Percentiles rank a stretch among this genome's conserved stretches.
phyloP scores from a whole-genome alignment of 345 rosid genomes.

The Eutrema yunnanense region DNA sequence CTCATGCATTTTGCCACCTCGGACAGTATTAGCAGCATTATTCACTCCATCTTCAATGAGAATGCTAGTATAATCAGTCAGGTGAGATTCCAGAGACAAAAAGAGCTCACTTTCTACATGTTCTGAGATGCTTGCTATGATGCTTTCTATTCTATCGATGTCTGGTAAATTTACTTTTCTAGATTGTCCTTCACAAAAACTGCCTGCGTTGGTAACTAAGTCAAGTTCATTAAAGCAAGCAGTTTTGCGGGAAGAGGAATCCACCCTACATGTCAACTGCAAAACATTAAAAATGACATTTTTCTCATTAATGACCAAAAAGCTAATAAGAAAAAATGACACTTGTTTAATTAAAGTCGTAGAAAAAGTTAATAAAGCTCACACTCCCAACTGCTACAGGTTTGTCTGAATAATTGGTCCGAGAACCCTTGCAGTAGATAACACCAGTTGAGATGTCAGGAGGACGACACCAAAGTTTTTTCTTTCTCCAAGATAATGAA shows the following conservation, averaged over 20 bases:
- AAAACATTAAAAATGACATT: slow-evolving; percentile 29
- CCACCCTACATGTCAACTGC: slow-evolving; percentile 37
- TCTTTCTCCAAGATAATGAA: slow-evolving; percentile 59
- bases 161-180: slow-evolving; percentile 19
- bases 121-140: slow-evolving; percentile 38
- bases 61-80: slow-evolving; percentile 41
- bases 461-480: slow-evolving; percentile 55
- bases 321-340: background rate
- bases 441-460: slow-evolving; percentile 26
- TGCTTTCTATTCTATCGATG: slow-evolving; percentile 17
- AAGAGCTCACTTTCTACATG: slow-evolving; percentile 58
- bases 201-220: slow-evolving; percentile 21
- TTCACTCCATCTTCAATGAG: slow-evolving; percentile 51
- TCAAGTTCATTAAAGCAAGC: slow-evolving; percentile 48
- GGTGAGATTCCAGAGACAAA: slow-evolving; percentile 39
- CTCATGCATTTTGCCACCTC: slow-evolving; percentile 34
- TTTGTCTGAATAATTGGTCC: slow-evolving; percentile 22
- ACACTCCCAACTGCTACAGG: slow-evolving; percentile 33
- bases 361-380: slow-evolving; percentile 9
- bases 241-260: slow-evolving; percentile 29
- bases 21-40: slow-evolving; percentile 27
- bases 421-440: slow-evolving; percentile 1
- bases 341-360: background rate
- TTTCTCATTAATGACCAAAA: background rate
- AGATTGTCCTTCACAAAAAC: slow-evolving; percentile 15